Base-by-base conservation (phyloP, 176 grass and related monocot species). In the Hordeum vulgare region DNA sequence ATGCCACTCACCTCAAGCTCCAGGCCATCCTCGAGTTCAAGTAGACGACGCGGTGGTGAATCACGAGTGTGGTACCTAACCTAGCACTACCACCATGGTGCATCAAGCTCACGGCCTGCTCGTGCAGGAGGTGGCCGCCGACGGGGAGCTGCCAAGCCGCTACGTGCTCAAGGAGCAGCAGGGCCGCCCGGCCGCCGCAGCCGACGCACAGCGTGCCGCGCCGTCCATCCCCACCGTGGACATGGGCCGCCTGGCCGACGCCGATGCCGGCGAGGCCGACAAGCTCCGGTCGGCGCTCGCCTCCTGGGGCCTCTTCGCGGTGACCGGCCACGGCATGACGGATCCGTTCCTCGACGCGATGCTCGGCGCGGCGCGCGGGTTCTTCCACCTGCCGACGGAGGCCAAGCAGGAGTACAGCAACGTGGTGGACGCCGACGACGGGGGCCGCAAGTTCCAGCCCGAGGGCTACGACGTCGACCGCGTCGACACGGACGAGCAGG, bases 401-500 rank as follows among this genome's bases (percentile, higher is more conserved):
- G 84, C 61, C 63, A 94, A 91, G 84, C 81, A 83, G 10, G 58
- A 35, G 45, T 83, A 83, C 80, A 74, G 74, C 24, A 94, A 94
- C 81, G 57, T 80, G 9, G 56, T 71, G 11, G 71, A 68, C 37
- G 83, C 3, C 44, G 74, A 83, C 72, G 74, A 78, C 29, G 88
- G 84, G 72, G 85, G 83, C 75, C 66, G 77, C 80, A 5, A n/a
- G 51, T 54, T 54, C 51, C 51, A 54, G 51, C 51, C 51, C 4
- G 91, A 93, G 54, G 91, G 91, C 4, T 93, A 93, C 78, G 91
- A 85, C 41, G 83, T 83, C 57, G 85, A 93, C 76, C 77, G 71
- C 79, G 82, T 93, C 54, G 83, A 59, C 61, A 77, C 35, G 3
- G 82, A 90, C 77, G 85, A 83, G 34, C 85, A 90, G 51, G 57